A percentile compares a stretch with the other conserved stretches of the same genome.
phyloP scores from a whole-genome alignment of 2,329 filamentous ascomycete genomes.

The Nemania bipapillata region DNA sequence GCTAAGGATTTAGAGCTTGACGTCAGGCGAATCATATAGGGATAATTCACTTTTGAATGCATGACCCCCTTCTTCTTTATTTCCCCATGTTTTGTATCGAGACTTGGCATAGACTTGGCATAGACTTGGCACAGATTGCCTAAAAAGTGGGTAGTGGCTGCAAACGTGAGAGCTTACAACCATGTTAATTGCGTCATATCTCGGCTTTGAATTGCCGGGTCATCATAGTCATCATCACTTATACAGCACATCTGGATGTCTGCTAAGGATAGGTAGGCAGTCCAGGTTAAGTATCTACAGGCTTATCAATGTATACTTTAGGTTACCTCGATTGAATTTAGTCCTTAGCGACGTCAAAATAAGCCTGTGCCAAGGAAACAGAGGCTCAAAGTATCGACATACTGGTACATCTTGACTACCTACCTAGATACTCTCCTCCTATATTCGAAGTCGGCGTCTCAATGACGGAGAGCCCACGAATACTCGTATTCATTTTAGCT shows the following conservation, averaged over 20 bases:
- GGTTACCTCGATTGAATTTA: not conserved
- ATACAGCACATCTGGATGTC: not conserved
- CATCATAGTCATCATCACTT: not conserved
- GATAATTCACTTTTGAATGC: not conserved
- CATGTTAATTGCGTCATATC: conserved; percentile 2
- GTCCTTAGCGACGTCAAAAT: conserved; percentile 24
- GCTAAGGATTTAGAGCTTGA: not conserved
- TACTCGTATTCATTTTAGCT: not conserved
- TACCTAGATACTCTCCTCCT: not conserved
- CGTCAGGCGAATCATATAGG: not conserved
- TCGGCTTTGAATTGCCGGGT: not conserved
- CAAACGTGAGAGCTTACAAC: not conserved
- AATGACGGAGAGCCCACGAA: conserved; percentile 8
- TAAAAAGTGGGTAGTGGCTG: conserved; percentile 4
- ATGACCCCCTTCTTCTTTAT: not conserved
- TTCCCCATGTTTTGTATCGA: not conserved
- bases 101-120: not conserved
- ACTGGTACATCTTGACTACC: not conserved
- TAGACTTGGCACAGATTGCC: not conserved
- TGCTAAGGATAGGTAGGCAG: no score
- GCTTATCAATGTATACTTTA: conserved; percentile 3
- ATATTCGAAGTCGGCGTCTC: not conserved
- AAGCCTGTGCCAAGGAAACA: conserved; percentile 31
- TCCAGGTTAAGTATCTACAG: not conserved
- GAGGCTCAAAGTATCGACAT: not conserved